A percentile compares a stretch with the other conserved stretches of the same genome.
These are phyloP conservation scores for Fusarium sublunatum DNA, from an alignment of 2,329 filamentous ascomycete species.

Conservation along the genomic window DNA sequence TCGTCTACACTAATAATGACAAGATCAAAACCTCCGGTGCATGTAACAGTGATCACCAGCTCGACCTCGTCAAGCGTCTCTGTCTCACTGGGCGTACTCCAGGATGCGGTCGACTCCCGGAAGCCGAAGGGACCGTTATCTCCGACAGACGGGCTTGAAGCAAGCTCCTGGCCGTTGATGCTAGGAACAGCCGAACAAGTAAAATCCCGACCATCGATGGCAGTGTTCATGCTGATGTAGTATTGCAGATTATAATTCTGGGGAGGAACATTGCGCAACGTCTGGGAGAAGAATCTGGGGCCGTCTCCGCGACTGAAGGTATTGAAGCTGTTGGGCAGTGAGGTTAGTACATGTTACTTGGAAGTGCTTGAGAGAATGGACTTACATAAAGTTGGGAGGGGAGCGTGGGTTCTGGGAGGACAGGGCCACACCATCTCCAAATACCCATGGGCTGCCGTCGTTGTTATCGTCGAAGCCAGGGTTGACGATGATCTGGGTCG, in stretches of 20 bases:
- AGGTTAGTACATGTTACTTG: not conserved
- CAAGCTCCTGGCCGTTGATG: not conserved
- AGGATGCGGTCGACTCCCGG: not conserved
- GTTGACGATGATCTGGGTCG: constrained; percentile 6
- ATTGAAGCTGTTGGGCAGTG: not conserved
- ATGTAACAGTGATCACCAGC: not conserved
- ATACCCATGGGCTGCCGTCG: not conserved
- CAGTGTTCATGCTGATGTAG: not conserved
- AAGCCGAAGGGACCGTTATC: not conserved
- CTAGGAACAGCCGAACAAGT: not conserved
- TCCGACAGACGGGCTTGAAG: not conserved
- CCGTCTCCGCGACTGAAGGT: not conserved
- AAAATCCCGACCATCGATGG: not conserved
- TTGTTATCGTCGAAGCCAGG: constrained; percentile 10
- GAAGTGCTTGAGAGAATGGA: not conserved
- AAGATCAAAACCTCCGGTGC: not conserved
- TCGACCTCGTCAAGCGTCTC: not conserved
- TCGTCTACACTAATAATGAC: constrained; percentile 7
- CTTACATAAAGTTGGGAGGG: not conserved
- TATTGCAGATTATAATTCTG: constrained; percentile 2
- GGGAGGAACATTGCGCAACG: not conserved
- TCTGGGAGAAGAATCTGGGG: not conserved
- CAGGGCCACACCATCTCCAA: not conserved
- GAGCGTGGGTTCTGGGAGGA: constrained; percentile 1
- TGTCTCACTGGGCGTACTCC: not conserved